phyloP scores from a whole-genome alignment of 2,329 filamentous ascomycete species.

The Clarireedia homoeocarpa region DNA sequence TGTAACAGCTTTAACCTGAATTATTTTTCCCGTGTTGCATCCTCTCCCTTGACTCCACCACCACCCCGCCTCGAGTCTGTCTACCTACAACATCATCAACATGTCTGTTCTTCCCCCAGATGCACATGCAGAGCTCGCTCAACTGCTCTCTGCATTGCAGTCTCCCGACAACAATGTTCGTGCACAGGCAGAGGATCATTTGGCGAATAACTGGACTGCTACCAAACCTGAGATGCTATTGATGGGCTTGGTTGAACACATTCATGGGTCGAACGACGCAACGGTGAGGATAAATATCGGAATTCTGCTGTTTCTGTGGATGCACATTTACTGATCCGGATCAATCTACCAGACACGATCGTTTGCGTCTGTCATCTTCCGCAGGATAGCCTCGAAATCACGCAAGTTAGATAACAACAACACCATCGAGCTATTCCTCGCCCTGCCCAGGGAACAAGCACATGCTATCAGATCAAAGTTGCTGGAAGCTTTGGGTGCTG shows the following conservation, averaged over 20 bases:
- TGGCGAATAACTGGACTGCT: conserved; percentile 83
- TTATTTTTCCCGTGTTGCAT: neutral
- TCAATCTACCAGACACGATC: conserved; percentile 61
- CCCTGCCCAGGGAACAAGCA: conserved; percentile 65
- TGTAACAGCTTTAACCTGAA: neutral
- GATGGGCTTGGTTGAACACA: conserved; percentile 91
- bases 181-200: conserved; percentile 79
- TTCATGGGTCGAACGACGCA: conserved; percentile 57
- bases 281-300: conserved; percentile 21
- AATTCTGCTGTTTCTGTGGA: too few relatives aligned
- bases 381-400: conserved; percentile 84
- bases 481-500: conserved; percentile 65
- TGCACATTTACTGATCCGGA: neutral
- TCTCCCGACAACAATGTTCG: conserved; percentile 82
- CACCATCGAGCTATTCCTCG: conserved; percentile 77
- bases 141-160: conserved; percentile 82
- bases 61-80: neutral
- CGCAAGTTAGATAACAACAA: conserved; percentile 67
- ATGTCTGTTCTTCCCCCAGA: conserved; percentile 87
- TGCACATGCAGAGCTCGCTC: conserved; percentile 73
- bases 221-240: conserved; percentile 78
- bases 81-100: conserved; percentile 7
- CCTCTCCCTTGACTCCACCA: neutral
- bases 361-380: conserved; percentile 89
- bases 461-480: conserved; percentile 76